These are phyloP conservation scores for Planoprotostelium fungivorum DNA, from an alignment of 78 protist genomes.

Conservation along the genomic window DNA sequence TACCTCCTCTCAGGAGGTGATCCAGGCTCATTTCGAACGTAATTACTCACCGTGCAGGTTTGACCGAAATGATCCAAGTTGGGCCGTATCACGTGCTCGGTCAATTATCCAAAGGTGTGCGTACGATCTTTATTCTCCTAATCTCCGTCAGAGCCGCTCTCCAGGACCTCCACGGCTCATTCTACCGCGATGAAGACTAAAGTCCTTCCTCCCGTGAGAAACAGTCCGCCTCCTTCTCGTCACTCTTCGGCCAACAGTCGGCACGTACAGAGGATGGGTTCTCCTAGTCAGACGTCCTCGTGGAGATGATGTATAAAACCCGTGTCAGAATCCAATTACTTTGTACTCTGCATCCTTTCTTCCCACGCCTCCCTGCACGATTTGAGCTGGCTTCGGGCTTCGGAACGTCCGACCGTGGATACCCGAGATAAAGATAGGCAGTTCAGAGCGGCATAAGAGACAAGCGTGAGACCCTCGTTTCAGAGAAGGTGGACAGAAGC, in stretches of 20 bases:
- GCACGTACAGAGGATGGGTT: neutral
- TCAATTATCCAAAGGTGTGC: neutral
- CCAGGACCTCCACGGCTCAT: neutral
- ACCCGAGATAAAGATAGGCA: too few species aligned
- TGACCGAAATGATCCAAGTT: neutral
- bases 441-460: too few species aligned
- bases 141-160: neutral
- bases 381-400: too few species aligned
- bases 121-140: too few species aligned
- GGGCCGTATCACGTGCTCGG: neutral
- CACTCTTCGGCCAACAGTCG: neutral
- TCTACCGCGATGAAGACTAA: neutral
- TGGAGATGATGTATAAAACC: neutral
- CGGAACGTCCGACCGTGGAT: too few species aligned
- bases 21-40: neutral
- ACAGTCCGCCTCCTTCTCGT: neutral
- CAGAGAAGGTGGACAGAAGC: too few species aligned
- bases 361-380: too few species aligned
- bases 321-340: too few species aligned
- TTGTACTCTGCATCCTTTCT: too few species aligned
- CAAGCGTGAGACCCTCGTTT: too few species aligned
- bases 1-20: neutral
- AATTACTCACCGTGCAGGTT: neutral
- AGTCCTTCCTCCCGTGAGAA: neutral
- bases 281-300: neutral